Percentiles rank a stretch among this genome's conserved stretches.
phyloP scores from a whole-genome alignment of 2,329 filamentous ascomycete species.

The Phialophora verrucosa region DNA sequence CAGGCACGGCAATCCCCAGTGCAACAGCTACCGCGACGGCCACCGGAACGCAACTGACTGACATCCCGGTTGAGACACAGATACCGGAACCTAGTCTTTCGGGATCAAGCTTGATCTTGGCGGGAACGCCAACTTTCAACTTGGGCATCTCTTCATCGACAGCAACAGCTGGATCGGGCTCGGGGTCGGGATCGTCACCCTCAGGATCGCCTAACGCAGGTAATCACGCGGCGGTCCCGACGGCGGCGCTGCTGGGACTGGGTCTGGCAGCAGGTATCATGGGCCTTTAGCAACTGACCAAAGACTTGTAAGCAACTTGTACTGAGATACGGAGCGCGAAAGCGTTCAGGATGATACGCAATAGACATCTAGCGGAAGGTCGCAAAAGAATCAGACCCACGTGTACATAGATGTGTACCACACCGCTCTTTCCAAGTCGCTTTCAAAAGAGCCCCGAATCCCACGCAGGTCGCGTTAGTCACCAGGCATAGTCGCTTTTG shows the following conservation, averaged over 20 bases:
- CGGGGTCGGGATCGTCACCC: constrained; percentile 19
- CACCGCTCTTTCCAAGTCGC: constrained; percentile 24
- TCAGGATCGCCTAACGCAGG: constrained; percentile 12
- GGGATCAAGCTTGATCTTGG: constrained; percentile 24
- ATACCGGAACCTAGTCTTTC: constrained; percentile 17
- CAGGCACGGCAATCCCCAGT: constrained; percentile 27
- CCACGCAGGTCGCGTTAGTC: neutral
- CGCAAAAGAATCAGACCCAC: constrained; percentile 4
- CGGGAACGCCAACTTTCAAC: constrained; percentile 34
- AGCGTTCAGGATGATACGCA: neutral
- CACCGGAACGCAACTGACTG: constrained; percentile 26
- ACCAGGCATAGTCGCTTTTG: neutral
- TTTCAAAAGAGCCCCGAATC: neutral
- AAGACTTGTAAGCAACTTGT: neutral
- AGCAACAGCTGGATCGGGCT: constrained; percentile 4
- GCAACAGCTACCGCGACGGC: constrained; percentile 29
- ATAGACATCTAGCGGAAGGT: neutral
- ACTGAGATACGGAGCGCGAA: neutral
- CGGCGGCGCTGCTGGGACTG: constrained; percentile 27
- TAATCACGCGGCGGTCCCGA: constrained; percentile 23
- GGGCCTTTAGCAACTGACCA: constrained; percentile 9
- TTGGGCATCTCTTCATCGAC: constrained; percentile 21
- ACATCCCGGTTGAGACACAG: constrained; percentile 9
- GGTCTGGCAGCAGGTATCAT: constrained; percentile 30
- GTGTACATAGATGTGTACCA: constrained; percentile 6